phyloP scores from a whole-genome alignment of 768 basidiomycete genomes.

The Amanita pseudoporphyria region DNA sequence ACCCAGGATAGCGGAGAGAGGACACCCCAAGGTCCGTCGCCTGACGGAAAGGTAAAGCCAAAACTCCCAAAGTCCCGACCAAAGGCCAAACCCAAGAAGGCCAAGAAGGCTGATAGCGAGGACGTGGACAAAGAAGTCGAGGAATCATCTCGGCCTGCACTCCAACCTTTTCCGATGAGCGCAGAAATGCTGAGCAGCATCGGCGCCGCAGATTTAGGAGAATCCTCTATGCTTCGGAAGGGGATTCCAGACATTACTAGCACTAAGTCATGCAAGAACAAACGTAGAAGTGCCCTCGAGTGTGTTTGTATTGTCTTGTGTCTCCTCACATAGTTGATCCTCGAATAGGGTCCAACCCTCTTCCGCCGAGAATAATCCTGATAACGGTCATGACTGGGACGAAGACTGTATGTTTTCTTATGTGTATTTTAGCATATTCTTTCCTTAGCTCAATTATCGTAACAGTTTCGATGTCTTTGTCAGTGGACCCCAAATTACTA shows the following conservation, averaged over 20 bases:
- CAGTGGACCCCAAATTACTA: slow-evolving; percentile 52
- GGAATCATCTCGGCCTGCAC: slow-evolving; percentile 9
- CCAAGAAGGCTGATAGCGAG: slow-evolving; percentile 13
- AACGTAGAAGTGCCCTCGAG: neutral
- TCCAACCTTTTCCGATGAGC: slow-evolving; percentile 30
- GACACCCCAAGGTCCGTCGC: neutral
- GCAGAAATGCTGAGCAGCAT: slow-evolving; percentile 33
- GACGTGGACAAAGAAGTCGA: slow-evolving; percentile 6
- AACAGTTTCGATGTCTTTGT: slow-evolving; percentile 41
- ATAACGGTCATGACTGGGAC: slow-evolving; percentile 8
- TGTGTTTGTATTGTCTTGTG: neutral
- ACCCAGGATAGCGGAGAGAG: neutral
- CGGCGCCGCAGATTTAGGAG: slow-evolving; percentile 12
- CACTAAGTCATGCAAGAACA: neutral
- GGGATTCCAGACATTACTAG: neutral
- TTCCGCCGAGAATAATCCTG: neutral
- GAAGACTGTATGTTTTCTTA: slow-evolving; percentile 27
- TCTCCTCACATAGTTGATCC: neutral
- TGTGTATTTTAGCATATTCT: neutral
- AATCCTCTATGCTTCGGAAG: slow-evolving; percentile 3
- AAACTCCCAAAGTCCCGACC: neutral
- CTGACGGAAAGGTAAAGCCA: neutral
- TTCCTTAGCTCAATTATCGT: neutral
- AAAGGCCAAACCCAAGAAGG: slow-evolving; percentile 26
- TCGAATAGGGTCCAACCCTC: neutral